phyloP scores from a whole-genome alignment of 2,329 filamentous ascomycete genomes.

The Aureobasidium lini region DNA sequence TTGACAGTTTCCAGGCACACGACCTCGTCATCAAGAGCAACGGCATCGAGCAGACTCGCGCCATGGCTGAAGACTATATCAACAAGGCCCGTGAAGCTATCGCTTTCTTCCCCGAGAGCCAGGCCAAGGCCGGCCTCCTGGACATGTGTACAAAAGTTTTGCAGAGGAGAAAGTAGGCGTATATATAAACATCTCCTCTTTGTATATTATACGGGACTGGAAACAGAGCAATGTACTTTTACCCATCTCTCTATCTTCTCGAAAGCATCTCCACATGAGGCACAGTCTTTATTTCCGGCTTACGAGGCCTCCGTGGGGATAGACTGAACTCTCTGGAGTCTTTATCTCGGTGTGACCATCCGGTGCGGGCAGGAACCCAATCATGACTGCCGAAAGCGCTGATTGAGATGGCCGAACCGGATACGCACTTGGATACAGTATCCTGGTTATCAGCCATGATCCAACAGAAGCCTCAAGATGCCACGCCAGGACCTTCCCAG shows the following conservation, averaged over 20 bases:
- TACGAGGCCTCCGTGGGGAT: too few species aligned
- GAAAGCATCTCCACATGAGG: neutral
- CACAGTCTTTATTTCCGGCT: neutral
- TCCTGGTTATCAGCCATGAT: too few species aligned
- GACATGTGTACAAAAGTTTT: conserved; percentile 94
- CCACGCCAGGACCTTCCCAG: too few species aligned
- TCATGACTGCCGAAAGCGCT: neutral
- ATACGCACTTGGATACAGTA: neutral
- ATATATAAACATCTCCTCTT: conserved; percentile 6
- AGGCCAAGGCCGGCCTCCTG: conserved; percentile 82
- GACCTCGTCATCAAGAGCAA: conserved; percentile 75
- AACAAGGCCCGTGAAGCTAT: conserved; percentile 85
- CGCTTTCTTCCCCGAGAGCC: conserved; percentile 77
- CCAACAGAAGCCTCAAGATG: too few species aligned
- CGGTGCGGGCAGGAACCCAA: neutral
- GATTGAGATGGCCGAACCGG: neutral
- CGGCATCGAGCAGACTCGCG: conserved; percentile 86
- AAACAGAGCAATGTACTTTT: conserved; percentile 8
- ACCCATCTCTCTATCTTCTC: neutral
- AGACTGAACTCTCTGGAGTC: neutral
- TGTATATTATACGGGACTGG: conserved; percentile 7
- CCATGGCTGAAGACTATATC: conserved; percentile 82
- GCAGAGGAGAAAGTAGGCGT: conserved; percentile 67
- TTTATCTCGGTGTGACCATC: neutral
- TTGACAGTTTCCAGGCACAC: conserved; percentile 58